Conservation (phyloP, 306 rosid genomes). For the Cicer arietinum region DNA sequence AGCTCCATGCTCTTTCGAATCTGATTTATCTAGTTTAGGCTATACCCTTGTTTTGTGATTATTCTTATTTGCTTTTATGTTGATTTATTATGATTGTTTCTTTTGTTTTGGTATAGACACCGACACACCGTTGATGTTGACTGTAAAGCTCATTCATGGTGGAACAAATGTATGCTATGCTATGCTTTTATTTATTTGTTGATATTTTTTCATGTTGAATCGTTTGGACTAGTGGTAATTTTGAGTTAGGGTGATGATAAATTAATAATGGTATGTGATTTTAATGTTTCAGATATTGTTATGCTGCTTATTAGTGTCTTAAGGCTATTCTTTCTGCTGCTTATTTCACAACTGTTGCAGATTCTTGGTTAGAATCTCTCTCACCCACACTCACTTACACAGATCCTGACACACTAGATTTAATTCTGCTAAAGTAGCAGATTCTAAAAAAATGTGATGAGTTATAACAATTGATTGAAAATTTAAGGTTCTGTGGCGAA, state of each 20-base stretch:
- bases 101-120: constrained; percentile 55
- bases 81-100: background rate
- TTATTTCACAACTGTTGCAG: constrained; percentile 70
- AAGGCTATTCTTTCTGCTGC: constrained; percentile 77
- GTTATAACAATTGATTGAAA: background rate
- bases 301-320: constrained; percentile 81
- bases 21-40: too few relatives aligned
- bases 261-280: background rate
- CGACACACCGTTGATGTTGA: constrained; percentile 93
- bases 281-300: constrained; percentile 63
- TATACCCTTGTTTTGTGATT: too few relatives aligned
- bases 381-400: background rate
- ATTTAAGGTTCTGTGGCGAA: background rate
- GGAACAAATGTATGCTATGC: constrained; percentile 77
- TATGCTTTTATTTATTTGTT: background rate
- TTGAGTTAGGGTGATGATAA: constrained; percentile 1
- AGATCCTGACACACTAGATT: background rate
- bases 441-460: background rate
- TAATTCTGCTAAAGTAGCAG: background rate
- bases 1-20: too few relatives aligned
- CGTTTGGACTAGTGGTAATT: constrained; percentile 8
- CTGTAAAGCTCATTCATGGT: constrained; percentile 71
- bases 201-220: background rate
- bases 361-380: constrained; percentile 67
- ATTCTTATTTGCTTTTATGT: too few relatives aligned